Base-by-base conservation (phyloP, 495 filamentous ascomycete genomes). In the Pseudomonodictys pantanalensis region DNA sequence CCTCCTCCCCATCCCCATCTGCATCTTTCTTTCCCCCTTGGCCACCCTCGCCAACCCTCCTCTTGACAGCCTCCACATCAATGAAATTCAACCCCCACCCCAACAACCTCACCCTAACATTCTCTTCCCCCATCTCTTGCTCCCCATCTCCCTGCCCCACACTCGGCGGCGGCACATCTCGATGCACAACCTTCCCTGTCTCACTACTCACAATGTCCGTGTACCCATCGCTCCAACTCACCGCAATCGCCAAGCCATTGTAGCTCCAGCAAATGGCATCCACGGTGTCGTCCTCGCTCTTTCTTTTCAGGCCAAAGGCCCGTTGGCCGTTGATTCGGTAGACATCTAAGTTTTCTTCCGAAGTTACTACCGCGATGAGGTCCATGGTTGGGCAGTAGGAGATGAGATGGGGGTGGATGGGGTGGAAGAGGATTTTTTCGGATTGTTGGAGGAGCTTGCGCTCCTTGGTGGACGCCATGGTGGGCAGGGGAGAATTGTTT, bases 321-420 rank as follows among this genome's bases (percentile, higher is more conserved):
- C 79, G 75, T 65, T 87, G 85, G 0, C 84, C 84, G 51, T 88
- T 90, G 46, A 89, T 64, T 61, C 90, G 76, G 66, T 82, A 88
- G 10, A 88, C 81, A 52, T 79, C 72, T 33, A 90, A 68, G 52
- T 83, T 76, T 24, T 84, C 79, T 56, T 86, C 81, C 12, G 80
- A 74, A 3, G 85, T 85, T n/a, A 84, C 86, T 30, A 90, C 74
- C 11, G 85, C 86, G 38, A 90, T 75, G 51, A 96, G 78, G 73
- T 93, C 89, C 81, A 92, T 89, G 23, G 83, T 83, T 9, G 91
- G 90, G 74, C 89, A 92, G 72, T 87, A 90, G 15, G 86, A 77
- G 28, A 91, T 67, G 49, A 83, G 78, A 52, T 75, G 72, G 15
- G 77, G 60, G 56, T 84, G 81, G 62, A 83, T 78, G 68, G 76